Percentiles rank a stretch among this genome's conserved stretches.
phyloP scores from a whole-genome alignment of 768 basidiomycete genomes.

The Lentinula boryana region DNA sequence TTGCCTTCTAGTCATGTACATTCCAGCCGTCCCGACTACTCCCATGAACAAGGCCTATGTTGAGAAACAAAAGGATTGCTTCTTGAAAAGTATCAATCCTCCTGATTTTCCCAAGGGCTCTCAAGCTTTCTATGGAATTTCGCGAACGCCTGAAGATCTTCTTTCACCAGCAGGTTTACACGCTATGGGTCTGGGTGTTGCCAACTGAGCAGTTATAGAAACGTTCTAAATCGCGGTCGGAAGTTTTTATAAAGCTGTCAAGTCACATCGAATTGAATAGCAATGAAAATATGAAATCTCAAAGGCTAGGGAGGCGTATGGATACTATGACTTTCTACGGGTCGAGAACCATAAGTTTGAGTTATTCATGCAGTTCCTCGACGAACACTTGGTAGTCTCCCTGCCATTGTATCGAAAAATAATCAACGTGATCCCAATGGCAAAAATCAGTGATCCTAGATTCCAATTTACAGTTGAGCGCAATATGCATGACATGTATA shows the following conservation, averaged over 20 bases:
- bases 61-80: conserved; percentile 39
- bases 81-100: conserved; percentile 41
- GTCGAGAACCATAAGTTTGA: no score
- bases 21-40: conserved; percentile 47
- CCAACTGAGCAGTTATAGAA: not conserved
- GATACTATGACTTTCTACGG: no score
- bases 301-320: no score
- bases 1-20: conserved; percentile 43
- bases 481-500: no score
- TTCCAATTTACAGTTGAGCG: no score
- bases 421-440: not conserved
- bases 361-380: not conserved
- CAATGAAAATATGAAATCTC: no score
- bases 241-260: no score
- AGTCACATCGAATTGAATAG: no score
- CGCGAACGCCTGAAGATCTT: conserved; percentile 4
- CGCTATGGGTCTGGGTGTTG: conserved; percentile 10
- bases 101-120: conserved; percentile 44
- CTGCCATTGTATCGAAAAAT: not conserved
- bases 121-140: conserved; percentile 10
- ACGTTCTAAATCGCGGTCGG: not conserved
- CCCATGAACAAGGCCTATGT: conserved; percentile 42
- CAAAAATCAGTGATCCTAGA: not conserved
- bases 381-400: not conserved
- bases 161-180: not conserved